A percentile compares a stretch with the other conserved stretches of the same genome.
Conservation (phyloP, 805 yeast species). For the Candida arabinofermentans region DNA sequence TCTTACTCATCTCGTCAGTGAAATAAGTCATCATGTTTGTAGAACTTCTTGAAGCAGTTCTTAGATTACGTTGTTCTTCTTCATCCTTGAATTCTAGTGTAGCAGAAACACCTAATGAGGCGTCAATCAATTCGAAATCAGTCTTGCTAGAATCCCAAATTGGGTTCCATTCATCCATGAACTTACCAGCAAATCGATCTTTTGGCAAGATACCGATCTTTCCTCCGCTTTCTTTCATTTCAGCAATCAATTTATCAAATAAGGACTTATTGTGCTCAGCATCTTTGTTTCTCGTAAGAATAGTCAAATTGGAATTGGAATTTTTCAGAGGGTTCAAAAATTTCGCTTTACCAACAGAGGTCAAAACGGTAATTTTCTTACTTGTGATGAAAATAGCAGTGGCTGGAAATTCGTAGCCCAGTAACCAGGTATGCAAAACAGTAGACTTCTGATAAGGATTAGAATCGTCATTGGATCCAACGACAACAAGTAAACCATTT, state of each 20-base stretch:
- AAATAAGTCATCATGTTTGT: conserved; percentile 76
- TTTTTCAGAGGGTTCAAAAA: conserved; percentile 59
- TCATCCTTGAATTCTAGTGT: conserved; percentile 75
- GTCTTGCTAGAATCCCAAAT: conserved; percentile 32
- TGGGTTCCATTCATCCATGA: conserved; percentile 74
- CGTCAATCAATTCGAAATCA: conserved; percentile 47
- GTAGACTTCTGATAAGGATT: conserved; percentile 88
- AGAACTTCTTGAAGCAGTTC: conserved; percentile 73
- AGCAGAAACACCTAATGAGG: conserved; percentile 47
- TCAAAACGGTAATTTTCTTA: conserved; percentile 58
- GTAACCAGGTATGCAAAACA: conserved; percentile 82
- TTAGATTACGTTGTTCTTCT: conserved; percentile 62
- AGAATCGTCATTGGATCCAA: conserved; percentile 84
- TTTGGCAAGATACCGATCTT: conserved; percentile 67
- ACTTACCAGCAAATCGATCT: conserved; percentile 80
- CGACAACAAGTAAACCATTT: conserved; percentile 56
- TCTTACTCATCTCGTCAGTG: conserved; percentile 81
- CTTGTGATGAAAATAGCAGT: conserved; percentile 67
- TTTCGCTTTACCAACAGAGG: conserved; percentile 82
- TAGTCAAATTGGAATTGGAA: conserved; percentile 36
- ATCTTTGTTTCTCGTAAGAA: conserved; percentile 81
- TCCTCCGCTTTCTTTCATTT: conserved; percentile 37
- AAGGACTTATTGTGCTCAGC: conserved; percentile 65
- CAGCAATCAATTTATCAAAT: conserved; percentile 53
- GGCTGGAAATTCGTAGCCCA: conserved; percentile 96